Base-by-base conservation (phyloP, 1,139 yeast genomes). In the Yamadazyma mexicana region DNA sequence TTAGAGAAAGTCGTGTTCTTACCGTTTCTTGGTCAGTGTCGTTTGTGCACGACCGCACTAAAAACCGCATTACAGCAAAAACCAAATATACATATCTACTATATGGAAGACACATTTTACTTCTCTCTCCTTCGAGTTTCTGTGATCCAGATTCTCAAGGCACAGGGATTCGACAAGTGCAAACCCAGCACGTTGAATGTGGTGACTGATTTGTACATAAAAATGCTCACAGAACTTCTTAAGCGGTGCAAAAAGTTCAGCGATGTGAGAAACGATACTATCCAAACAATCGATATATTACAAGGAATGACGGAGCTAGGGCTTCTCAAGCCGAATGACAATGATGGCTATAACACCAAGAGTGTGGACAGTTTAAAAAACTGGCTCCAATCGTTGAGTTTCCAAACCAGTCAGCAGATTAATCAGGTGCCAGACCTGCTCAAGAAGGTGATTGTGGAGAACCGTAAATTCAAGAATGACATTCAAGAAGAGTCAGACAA, bases 121-220 rank as follows among this genome's bases (percentile, higher is more conserved):
- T 81, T 75, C 52, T 69, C 83, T 17, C 59, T 84, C 33, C 67
- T 83, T 35, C 69, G 89, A 39, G 69, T 85, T 39, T 75, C 89
- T 0, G 72, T 83, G 42, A 76, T 83, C 20, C 95, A 78, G 62
- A 65, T 85, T 14, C 67, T 87, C 37, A 76, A 86, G 43, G 75
- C 87, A 0, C 72, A 79, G 15, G 95, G 95, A 1, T 82, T 86
- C 49, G 95, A 86, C 50, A 71, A 81, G 48, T 78, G 87, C 46
- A 67, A 79, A 34, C 84, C 87, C 1, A 64, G 76, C 6, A 73
- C 82, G 7, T 64, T 86, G 10, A 84, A 83, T 54, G 69, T 77
- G 3, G 48, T 83, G 23, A 79, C 89, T 0, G 92, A 84, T 48
- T 48, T 86, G 5, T 74, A 81, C 52, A 62, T 82, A 12, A 73